A percentile compares a stretch with the other conserved stretches of the same genome.
Evolutionary conservation across 139 green algal genomes (phyloP).

Genomic region (Micractinium sp.): DNA sequence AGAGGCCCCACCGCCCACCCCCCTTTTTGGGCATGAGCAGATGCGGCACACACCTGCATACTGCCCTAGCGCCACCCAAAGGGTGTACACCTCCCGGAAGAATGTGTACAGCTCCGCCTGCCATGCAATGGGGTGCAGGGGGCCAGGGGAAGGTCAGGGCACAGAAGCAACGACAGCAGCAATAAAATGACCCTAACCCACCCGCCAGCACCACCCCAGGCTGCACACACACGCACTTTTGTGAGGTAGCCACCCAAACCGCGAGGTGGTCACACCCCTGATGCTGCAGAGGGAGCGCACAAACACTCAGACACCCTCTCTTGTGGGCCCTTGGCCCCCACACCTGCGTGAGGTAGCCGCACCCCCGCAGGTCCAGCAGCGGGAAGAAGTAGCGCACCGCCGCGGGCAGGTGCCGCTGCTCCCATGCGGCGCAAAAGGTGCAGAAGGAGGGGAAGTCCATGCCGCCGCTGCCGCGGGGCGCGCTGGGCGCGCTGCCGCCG

Average conservation of each 20-base stretch:
- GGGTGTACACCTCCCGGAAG: slow-evolving; percentile 52
- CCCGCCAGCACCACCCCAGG: too few species aligned
- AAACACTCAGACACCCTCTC: too few species aligned
- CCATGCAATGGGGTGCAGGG: background rate
- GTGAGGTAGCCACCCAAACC: too few species aligned
- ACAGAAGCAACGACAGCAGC: too few species aligned
- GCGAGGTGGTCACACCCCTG: too few species aligned
- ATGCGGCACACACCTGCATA: slow-evolving; percentile 43
- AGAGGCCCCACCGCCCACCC: too few species aligned
- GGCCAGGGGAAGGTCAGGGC: background rate
- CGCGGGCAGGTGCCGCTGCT: slow-evolving; percentile 57
- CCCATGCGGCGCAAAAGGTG: slow-evolving; percentile 80
- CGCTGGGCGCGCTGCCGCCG: slow-evolving; percentile 19
- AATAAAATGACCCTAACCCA: too few species aligned
- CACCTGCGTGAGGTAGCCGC: slow-evolving; percentile 53
- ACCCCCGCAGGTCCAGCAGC: slow-evolving; percentile 66
- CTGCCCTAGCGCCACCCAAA: slow-evolving; percentile 62
- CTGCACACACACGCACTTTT: too few species aligned
- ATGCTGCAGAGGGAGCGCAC: too few species aligned
- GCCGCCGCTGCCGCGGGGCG: background rate
- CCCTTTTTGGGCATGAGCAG: too few species aligned
- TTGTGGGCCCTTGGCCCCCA: too few species aligned
- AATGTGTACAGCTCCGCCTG: slow-evolving; percentile 65
- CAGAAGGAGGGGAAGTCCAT: slow-evolving; percentile 79
- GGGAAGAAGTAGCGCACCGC: slow-evolving; percentile 78